Evolutionary conservation across 208 protist genomes (phyloP).

Genomic region (Zelonia costaricensis): DNA sequence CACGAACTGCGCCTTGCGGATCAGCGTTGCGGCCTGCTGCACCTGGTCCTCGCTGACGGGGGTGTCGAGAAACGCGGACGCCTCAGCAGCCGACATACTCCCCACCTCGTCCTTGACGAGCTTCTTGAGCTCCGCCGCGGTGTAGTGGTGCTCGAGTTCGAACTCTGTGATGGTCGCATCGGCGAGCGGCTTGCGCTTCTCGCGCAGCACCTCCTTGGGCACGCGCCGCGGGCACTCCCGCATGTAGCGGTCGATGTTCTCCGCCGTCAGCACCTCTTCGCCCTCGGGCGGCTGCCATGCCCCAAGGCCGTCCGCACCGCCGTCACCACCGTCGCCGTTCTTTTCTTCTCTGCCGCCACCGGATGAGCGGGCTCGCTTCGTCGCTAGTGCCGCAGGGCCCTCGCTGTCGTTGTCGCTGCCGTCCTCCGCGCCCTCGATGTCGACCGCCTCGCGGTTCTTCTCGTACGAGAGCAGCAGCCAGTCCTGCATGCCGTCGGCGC

Average conservation of each 20-base stretch:
- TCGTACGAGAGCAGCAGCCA: slow-evolving; percentile 79
- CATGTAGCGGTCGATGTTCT: slow-evolving; percentile 81
- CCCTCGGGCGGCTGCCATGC: slow-evolving; percentile 37
- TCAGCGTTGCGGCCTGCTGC: slow-evolving; percentile 12
- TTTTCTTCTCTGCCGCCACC: no score
- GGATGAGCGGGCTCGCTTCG: slow-evolving; percentile 1
- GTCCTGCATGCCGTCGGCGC: slow-evolving; percentile 35
- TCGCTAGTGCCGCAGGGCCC: not conserved
- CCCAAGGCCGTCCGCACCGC: slow-evolving; percentile 19
- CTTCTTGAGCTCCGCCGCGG: slow-evolving; percentile 48
- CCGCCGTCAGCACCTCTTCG: slow-evolving; percentile 68
- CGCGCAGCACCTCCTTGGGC: slow-evolving; percentile 55
- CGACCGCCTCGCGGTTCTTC: slow-evolving; percentile 61
- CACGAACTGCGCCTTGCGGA: slow-evolving; percentile 30
- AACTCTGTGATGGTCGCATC: slow-evolving; percentile 66
- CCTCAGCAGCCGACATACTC: slow-evolving; percentile 6
- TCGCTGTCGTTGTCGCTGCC: not conserved
- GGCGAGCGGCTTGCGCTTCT: slow-evolving; percentile 42
- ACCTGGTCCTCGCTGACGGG: slow-evolving; percentile 10
- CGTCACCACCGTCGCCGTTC: no score
- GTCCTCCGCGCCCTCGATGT: slow-evolving; percentile 37
- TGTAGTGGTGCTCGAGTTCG: slow-evolving; percentile 86
- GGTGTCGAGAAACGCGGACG: slow-evolving; percentile 5
- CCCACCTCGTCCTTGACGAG: slow-evolving; percentile 43
- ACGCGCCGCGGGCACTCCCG: slow-evolving; percentile 54